Conservation (phyloP, 257 asterid genomes). For the Agastache rugosa region DNA sequence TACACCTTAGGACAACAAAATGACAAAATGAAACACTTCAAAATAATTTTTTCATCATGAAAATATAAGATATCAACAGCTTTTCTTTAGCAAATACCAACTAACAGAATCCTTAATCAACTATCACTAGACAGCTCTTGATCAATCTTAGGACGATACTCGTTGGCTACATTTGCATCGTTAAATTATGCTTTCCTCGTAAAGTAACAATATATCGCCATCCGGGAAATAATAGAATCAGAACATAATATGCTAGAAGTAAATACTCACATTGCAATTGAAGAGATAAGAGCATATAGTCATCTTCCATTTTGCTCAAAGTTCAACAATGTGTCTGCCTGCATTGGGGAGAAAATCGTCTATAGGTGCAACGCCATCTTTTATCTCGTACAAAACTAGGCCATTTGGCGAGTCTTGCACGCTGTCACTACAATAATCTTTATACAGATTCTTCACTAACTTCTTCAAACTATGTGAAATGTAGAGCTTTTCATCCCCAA, state of each 20-base stretch:
- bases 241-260: not conserved
- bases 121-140: not conserved
- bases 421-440: constrained; percentile 38
- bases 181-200: no score
- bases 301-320: constrained; percentile 25
- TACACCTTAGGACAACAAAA: not conserved
- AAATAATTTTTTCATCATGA: not conserved
- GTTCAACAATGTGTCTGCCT: constrained; percentile 13
- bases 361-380: constrained; percentile 22
- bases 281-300: no score
- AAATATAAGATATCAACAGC: not conserved
- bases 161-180: not conserved
- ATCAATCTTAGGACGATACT: not conserved
- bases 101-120: not conserved
- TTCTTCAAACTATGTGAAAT: constrained; percentile 46
- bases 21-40: not conserved
- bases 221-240: not conserved
- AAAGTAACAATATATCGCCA: not conserved
- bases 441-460: constrained; percentile 54
- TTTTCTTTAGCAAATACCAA: not conserved
- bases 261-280: constrained; percentile 10
- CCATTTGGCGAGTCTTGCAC: constrained; percentile 35
- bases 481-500: constrained; percentile 51
- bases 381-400: constrained; percentile 32
- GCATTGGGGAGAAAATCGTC: no score